These are phyloP conservation scores for Phalaenopsis hybrid DNA, from an alignment of 116 monocot genomes.

Conservation along the genomic window DNA sequence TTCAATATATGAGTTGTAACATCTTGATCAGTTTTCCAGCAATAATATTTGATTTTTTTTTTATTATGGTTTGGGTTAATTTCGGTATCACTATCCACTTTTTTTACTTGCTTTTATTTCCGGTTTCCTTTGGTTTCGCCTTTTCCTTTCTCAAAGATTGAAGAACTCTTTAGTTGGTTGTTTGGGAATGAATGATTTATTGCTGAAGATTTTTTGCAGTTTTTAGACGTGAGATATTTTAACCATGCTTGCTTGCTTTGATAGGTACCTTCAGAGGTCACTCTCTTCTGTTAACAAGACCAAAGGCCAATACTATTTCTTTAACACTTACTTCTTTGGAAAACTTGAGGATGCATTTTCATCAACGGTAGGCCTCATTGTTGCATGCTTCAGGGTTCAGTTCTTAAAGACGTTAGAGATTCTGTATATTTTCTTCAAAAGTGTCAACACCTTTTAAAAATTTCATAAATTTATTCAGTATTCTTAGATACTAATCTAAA, in stretches of 20 bases:
- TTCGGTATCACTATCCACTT: too few species aligned
- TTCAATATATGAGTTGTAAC: too few species aligned
- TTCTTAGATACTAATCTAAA: conserved; percentile 3
- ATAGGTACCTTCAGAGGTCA: conserved; percentile 68
- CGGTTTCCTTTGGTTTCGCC: not conserved
- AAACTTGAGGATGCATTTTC: conserved; percentile 75
- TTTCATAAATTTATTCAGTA: not conserved
- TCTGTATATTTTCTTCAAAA: not conserved
- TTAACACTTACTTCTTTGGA: conserved; percentile 88
- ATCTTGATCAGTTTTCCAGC: too few species aligned
- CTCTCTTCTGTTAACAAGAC: conserved; percentile 18
- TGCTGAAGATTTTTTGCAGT: not conserved
- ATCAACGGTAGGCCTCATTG: conserved; percentile 37
- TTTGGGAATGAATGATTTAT: conserved; percentile 1
- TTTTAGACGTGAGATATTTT: not conserved
- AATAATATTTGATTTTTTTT: too few species aligned
- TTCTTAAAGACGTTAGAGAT: not conserved
- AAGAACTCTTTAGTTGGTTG: not conserved
- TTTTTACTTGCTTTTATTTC: not conserved
- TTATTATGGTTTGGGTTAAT: too few species aligned
- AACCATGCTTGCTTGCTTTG: not conserved
- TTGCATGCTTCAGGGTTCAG: not conserved
- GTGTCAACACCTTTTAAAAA: not conserved
- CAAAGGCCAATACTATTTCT: conserved; percentile 66
- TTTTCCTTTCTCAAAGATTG: not conserved